Evolutionary conservation across 1,284 basidiomycete genomes (phyloP).

Genomic region (Cerrena zonata): DNA sequence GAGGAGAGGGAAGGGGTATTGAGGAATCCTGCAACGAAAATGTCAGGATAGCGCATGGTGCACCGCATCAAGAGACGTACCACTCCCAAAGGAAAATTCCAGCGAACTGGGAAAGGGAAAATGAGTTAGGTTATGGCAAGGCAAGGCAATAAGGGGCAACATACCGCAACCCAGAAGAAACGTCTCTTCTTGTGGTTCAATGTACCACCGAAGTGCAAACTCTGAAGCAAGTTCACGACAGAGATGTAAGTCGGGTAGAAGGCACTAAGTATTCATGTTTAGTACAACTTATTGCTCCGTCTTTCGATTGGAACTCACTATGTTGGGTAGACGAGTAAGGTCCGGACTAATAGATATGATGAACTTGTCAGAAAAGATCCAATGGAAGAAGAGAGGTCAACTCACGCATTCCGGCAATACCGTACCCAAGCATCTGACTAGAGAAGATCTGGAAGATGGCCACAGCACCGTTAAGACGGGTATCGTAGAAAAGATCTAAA

Average conservation of each 20-base stretch:
- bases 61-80: constrained; percentile 13
- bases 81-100: constrained; percentile 50
- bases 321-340: constrained; percentile 60
- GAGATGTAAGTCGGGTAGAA: constrained; percentile 52
- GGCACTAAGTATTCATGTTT: constrained; percentile 32
- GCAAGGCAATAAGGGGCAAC: neutral
- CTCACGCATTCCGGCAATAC: constrained; percentile 53
- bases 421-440: constrained; percentile 59
- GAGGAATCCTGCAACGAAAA: constrained; percentile 30
- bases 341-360: constrained; percentile 30
- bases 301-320: constrained; percentile 34
- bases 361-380: neutral
- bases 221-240: constrained; percentile 52
- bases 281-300: neutral
- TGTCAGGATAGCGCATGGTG: neutral
- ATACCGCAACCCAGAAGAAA: constrained; percentile 50
- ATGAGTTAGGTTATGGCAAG: neutral
- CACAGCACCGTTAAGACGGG: constrained; percentile 45
- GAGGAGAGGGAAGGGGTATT: constrained; percentile 39
- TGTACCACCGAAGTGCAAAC: constrained; percentile 45
- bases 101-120: constrained; percentile 28
- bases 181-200: constrained; percentile 39
- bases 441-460: constrained; percentile 56
- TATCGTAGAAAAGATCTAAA: constrained; percentile 51
- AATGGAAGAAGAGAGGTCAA: constrained; percentile 1